A percentile compares a stretch with the other conserved stretches of the same genome.
Conservation (phyloP, 345 rosid species). For the Nephelium lappaceum region DNA sequence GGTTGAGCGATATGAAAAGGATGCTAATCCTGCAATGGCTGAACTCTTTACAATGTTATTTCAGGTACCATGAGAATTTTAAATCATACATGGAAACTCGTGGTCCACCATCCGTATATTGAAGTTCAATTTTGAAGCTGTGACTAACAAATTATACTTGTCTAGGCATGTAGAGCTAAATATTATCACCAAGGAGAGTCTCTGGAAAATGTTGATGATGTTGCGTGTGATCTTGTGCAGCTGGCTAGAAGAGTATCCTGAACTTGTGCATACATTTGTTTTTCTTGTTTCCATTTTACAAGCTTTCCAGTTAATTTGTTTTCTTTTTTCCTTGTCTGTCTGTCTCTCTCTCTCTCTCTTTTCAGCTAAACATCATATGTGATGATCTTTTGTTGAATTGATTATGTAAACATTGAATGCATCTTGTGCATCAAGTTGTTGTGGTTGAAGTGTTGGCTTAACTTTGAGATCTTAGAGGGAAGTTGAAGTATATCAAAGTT, state of each 20-base stretch:
- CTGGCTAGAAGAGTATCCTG: slow-evolving; percentile 78
- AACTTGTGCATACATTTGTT: neutral
- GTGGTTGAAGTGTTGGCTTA: slow-evolving; percentile 19
- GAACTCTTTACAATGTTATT: slow-evolving; percentile 84
- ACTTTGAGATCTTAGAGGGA: slow-evolving; percentile 66
- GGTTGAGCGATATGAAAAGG: slow-evolving; percentile 79
- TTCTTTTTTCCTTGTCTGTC: no score
- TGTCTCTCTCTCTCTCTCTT: no score
- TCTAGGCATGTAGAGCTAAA: slow-evolving; percentile 92
- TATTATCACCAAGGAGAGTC: slow-evolving; percentile 64
- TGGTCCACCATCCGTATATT: neutral
- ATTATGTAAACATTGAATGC: no score
- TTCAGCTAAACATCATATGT: no score
- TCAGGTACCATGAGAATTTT: slow-evolving; percentile 55
- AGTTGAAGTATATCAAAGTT: slow-evolving; percentile 76
- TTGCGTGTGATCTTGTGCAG: slow-evolving; percentile 92
- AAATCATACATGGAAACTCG: neutral
- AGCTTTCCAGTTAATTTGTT: no score
- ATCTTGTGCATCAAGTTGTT: slow-evolving; percentile 9
- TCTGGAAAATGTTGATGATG: slow-evolving; percentile 93
- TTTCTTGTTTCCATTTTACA: slow-evolving; percentile 5
- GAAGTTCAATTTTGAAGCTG: neutral
- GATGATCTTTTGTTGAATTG: no score
- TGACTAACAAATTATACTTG: neutral
- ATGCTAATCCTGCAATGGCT: slow-evolving; percentile 73